Base-by-base conservation (phyloP, 164 flowering plant species). In the Piper betle region DNA sequence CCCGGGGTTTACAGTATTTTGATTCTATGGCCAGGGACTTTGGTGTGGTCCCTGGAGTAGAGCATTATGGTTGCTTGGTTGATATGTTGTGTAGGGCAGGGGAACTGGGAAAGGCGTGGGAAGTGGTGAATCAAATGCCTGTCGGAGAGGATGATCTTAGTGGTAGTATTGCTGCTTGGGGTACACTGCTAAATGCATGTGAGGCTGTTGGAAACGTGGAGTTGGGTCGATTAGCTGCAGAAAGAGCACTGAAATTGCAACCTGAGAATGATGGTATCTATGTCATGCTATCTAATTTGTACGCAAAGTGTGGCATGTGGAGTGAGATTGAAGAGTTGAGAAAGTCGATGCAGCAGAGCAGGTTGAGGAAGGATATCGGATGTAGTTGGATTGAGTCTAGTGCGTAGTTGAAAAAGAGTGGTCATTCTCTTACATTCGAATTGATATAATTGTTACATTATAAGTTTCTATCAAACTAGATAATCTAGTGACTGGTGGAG, bases 61-160 rank as follows among this genome's bases (percentile, higher is more conserved):
- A 85, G 74, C 97, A 91, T 65, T 86, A 82, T 52, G 76, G 91
- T 55, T 88, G 91, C 65, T 53, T 86, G 46, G 77, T 82, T 66
- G 88, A 91, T 71, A 70, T 88, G 80, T 79, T 86, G 66, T 82
- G 85, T 60, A 77, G 82, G 63, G 85, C 91, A 52, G 96, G 89
- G 55, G 83, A 86, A 63, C 65, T 91, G 70, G 83, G 83, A 20
- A 78, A 68, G 74, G 96, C 89, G 12, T 84, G 80, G 81, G 69
- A 77, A 60, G n/a, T 87, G 62, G 70, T 82, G 13, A 73, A 56
- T 67, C 74, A 77, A 66, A 77, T 80, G 64, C 75, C 80, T 16
- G 17, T 17, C n/a, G 46, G 62, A 64, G 75, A 57, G 48, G 52
- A 42, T 50, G 52, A 65, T 42, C 61, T 39, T 13, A 68, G 55